Percentiles rank a stretch among this genome's conserved stretches.
Evolutionary conservation across 345 rosid genomes (phyloP).

Genomic region (Salix caprea): DNA sequence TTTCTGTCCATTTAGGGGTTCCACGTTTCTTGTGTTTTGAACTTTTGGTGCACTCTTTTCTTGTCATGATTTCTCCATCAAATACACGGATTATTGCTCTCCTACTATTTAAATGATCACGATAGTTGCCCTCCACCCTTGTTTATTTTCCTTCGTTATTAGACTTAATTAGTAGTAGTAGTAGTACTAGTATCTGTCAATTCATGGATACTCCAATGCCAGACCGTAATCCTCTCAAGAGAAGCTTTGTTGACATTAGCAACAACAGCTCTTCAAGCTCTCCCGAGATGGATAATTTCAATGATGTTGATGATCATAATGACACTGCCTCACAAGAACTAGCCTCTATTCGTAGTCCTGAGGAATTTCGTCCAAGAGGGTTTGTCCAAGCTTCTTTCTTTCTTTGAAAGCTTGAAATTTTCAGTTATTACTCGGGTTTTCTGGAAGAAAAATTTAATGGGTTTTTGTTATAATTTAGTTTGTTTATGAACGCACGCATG

Average conservation of each 20-base stretch:
- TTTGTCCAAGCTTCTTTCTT: slow-evolving; percentile 6
- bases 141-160: background rate
- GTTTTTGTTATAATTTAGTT: background rate
- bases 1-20: background rate
- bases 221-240: slow-evolving; percentile 35
- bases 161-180: background rate
- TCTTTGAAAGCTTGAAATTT: background rate
- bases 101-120: background rate
- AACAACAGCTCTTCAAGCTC: slow-evolving; percentile 14
- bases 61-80: background rate
- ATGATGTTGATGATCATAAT: background rate
- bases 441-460: background rate
- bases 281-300: slow-evolving; percentile 8
- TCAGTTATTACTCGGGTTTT: slow-evolving; percentile 5
- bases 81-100: background rate
- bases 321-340: background rate
- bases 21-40: slow-evolving; percentile 13
- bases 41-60: background rate
- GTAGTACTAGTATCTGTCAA: too few relatives aligned
- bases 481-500: background rate
- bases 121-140: background rate
- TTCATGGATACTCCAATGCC: slow-evolving; percentile 10
- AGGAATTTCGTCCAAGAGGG: slow-evolving; percentile 42
- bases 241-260: slow-evolving; percentile 35
- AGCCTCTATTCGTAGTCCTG: background rate